These are phyloP conservation scores for Cercospora sp. DNA, from an alignment of 2,329 filamentous ascomycete genomes.

Conservation along the genomic window DNA sequence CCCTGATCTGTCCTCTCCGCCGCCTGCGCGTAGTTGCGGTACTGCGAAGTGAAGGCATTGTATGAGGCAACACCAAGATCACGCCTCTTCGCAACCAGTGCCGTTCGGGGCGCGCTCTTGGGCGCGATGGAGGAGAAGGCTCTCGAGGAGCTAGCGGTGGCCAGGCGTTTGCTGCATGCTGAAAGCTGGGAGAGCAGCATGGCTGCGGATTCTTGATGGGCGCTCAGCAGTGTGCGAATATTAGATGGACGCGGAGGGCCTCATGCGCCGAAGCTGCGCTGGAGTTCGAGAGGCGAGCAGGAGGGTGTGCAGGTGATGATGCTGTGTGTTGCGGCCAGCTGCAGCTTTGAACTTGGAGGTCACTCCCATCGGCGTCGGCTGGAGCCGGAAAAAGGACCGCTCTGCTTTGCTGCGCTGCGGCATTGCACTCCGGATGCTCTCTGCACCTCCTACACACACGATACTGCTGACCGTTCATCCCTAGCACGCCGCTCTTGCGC, in stretches of 20 bases:
- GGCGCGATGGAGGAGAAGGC: slow-evolving; percentile 45
- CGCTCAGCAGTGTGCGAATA: slow-evolving; percentile 13
- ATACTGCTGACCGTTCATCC: background rate
- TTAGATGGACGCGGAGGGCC: background rate
- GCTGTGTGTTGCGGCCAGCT: slow-evolving; percentile 3
- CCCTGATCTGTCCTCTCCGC: slow-evolving; percentile 61
- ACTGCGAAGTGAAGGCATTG: slow-evolving; percentile 49
- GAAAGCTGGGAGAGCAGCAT: slow-evolving; percentile 73
- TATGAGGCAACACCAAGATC: slow-evolving; percentile 46
- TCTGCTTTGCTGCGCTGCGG: background rate
- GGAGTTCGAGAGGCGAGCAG: background rate
- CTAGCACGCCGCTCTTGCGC: background rate
- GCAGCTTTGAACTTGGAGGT: slow-evolving; percentile 4
- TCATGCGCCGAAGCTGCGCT: slow-evolving; percentile 7
- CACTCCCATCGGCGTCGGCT: background rate
- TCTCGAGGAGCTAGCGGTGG: slow-evolving; percentile 55
- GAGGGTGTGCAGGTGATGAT: slow-evolving; percentile 6
- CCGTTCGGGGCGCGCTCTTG: slow-evolving; percentile 41
- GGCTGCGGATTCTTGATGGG: slow-evolving; percentile 34
- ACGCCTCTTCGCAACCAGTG: slow-evolving; percentile 51
- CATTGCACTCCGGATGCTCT: background rate
- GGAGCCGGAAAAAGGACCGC: background rate
- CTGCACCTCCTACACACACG: background rate
- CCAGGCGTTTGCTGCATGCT: slow-evolving; percentile 65
- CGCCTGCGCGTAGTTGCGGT: slow-evolving; percentile 60